Conservation (phyloP, 805 yeast genomes). For the Tetrapisispora fleetii region DNA sequence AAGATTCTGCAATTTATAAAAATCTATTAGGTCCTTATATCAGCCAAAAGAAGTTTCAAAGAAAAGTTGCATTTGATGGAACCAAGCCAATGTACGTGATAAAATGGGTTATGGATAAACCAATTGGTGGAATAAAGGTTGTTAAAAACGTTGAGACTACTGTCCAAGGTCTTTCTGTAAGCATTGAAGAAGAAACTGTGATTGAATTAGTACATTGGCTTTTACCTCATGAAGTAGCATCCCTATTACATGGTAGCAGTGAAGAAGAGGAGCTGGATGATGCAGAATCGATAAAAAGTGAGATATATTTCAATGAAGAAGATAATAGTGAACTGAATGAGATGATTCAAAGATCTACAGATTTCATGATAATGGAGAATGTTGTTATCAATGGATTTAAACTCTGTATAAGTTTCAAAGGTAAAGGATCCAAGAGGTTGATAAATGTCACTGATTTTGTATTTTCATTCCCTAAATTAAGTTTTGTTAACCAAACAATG, state of each 20-base stretch:
- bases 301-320: neutral
- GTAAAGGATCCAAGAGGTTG: conserved; percentile 56
- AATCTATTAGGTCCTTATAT: conserved; percentile 53
- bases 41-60: conserved; percentile 6
- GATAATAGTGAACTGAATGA: conserved; percentile 35
- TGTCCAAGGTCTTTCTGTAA: conserved; percentile 58
- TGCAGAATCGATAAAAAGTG: conserved; percentile 1
- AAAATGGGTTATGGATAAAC: conserved; percentile 70
- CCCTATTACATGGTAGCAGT: conserved; percentile 6
- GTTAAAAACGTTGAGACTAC: conserved; percentile 52
- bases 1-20: conserved; percentile 49
- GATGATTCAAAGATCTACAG: conserved; percentile 70
- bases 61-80: neutral
- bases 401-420: conserved; percentile 68
- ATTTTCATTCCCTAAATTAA: conserved; percentile 52
- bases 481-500: conserved; percentile 57
- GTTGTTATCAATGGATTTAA: conserved; percentile 42
- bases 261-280: neutral
- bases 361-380: conserved; percentile 55
- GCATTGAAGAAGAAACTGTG: conserved; percentile 64
- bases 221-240: conserved; percentile 43
- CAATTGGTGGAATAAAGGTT: conserved; percentile 87
- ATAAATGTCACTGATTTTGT: conserved; percentile 70
- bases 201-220: conserved; percentile 52
- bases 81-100: conserved; percentile 33